Evolutionary conservation across 306 rosid genomes (phyloP).

Genomic region (Cicer yamashitae): DNA sequence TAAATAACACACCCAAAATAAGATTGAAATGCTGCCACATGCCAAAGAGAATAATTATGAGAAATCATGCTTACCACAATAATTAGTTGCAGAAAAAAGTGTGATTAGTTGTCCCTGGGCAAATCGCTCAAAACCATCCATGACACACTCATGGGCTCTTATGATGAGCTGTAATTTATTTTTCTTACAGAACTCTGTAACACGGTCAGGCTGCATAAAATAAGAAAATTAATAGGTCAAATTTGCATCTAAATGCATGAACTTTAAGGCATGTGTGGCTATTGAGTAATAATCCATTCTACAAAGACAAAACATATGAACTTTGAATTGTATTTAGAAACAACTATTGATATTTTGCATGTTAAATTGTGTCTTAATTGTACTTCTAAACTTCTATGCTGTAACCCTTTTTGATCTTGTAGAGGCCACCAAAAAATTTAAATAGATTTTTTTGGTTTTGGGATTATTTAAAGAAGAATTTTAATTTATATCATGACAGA

Average conservation of each 20-base stretch:
- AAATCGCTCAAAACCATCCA: constrained; percentile 99
- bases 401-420: constrained; percentile 11
- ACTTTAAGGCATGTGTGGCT: constrained; percentile 11
- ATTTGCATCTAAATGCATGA: constrained; percentile 22
- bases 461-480: not conserved
- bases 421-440: constrained; percentile 7
- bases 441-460: not conserved
- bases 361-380: constrained; percentile 14
- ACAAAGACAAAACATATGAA: not conserved
- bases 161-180: constrained; percentile 94
- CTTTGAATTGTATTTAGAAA: constrained; percentile 23
- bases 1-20: constrained; percentile 40
- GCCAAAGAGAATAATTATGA: constrained; percentile 11
- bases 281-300: constrained; percentile 9
- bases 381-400: constrained; percentile 10
- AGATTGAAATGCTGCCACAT: constrained; percentile 46
- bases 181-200: constrained; percentile 92
- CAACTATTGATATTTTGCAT: constrained; percentile 8
- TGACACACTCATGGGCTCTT: constrained; percentile 99
- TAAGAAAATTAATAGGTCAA: constrained; percentile 41
- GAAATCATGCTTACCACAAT: constrained; percentile 75
- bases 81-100: constrained; percentile 97
- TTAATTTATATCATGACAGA: not conserved
- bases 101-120: constrained; percentile 99
- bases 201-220: constrained; percentile 93